A percentile compares a stretch with the other conserved stretches of the same genome.
Conservation (phyloP, 108 stramenopile species). For the Conticribra guillardii region DNA sequence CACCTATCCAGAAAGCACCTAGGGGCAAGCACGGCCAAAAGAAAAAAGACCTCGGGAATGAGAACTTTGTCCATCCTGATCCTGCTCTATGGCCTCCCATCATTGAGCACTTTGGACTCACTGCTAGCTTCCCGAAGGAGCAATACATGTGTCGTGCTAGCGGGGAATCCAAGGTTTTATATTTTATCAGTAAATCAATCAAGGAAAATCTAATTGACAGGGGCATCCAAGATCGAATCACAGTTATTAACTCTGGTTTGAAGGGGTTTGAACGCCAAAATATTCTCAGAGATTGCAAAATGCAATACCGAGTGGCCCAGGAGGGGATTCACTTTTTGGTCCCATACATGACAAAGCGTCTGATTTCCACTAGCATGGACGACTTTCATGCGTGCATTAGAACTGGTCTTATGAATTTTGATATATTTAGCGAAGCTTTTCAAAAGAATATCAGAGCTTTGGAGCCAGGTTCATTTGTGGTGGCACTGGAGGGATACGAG, state of each 20-base stretch:
- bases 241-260: conserved; percentile 80
- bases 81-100: conserved; percentile 62
- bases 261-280: conserved; percentile 78
- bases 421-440: conserved; percentile 60
- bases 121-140: conserved; percentile 63
- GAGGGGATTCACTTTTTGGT: conserved; percentile 81
- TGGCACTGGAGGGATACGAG: conserved; percentile 76
- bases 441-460: conserved; percentile 45
- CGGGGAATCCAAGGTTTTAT: conserved; percentile 76
- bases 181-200: conserved; percentile 73
- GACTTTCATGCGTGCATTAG: conserved; percentile 76
- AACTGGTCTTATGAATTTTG: conserved; percentile 44
- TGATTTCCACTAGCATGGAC: conserved; percentile 56
- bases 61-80: conserved; percentile 74
- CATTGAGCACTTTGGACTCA: conserved; percentile 74
- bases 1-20: conserved; percentile 26
- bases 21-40: conserved; percentile 46
- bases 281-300: conserved; percentile 51
- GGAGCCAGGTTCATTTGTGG: conserved; percentile 76
- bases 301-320: conserved; percentile 71
- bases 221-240: conserved; percentile 74
- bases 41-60: conserved; percentile 53
- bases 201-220: conserved; percentile 68
- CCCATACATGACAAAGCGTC: conserved; percentile 83
- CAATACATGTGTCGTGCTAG: conserved; percentile 76